Evolutionary conservation across 2,329 filamentous ascomycete species (phyloP).

Genomic region (Lachnellula cervina): DNA sequence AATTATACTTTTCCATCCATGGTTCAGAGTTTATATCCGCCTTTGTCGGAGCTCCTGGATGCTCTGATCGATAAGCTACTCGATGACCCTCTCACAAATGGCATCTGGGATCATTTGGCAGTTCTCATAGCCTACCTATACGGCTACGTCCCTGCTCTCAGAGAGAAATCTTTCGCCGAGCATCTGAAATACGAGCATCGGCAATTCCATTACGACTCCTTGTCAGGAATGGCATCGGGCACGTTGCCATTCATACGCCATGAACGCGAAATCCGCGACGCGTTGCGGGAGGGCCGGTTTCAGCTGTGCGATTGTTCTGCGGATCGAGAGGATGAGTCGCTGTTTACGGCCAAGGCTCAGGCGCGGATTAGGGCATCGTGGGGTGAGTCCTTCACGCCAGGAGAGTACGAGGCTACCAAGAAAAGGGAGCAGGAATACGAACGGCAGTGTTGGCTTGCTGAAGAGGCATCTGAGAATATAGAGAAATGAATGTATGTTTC

Average conservation of each 20-base stretch:
- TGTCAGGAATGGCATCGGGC: constrained; percentile 10
- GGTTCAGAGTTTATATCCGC: constrained; percentile 1
- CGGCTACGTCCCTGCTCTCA: constrained; percentile 4
- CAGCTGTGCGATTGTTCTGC: background rate
- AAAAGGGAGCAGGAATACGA: too few relatives aligned
- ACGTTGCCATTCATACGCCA: constrained; percentile 8
- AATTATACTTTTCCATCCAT: constrained; percentile 1
- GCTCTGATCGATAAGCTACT: constrained; percentile 7
- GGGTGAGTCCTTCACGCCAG: too few relatives aligned
- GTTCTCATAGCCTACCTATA: constrained; percentile 8
- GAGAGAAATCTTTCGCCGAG: constrained; percentile 7
- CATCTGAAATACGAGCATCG: constrained; percentile 12
- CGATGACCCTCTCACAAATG: background rate
- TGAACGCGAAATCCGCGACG: constrained; percentile 7
- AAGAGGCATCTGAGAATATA: too few relatives aligned
- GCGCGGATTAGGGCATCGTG: background rate
- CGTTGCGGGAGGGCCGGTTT: constrained; percentile 1
- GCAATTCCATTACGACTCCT: constrained; percentile 10
- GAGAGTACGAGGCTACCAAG: too few relatives aligned
- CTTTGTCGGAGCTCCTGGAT: constrained; percentile 7
- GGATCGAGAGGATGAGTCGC: background rate
- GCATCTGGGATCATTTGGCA: constrained; percentile 1
- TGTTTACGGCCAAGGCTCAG: background rate
- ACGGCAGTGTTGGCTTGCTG: too few relatives aligned
- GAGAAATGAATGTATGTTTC: too few relatives aligned